A percentile compares a stretch with the other conserved stretches of the same genome.
Evolutionary conservation across 352 stramenopile species (phyloP).

Genomic region (Plasmopara muralis): DNA sequence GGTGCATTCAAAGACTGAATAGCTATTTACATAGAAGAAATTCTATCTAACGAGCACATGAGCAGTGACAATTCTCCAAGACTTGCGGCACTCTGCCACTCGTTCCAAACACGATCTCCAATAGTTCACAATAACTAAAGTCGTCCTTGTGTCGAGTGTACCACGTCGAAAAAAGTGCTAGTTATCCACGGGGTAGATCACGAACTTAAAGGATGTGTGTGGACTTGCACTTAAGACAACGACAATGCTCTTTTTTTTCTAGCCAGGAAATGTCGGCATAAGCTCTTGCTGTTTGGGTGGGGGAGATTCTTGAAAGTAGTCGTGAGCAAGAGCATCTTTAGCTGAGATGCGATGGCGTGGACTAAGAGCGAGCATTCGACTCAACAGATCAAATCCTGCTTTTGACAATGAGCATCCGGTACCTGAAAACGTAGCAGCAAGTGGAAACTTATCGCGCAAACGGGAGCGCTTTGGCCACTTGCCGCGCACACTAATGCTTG

Average conservation of each 20-base stretch:
- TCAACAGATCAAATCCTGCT: slow-evolving; percentile 65
- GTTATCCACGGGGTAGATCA: slow-evolving; percentile 58
- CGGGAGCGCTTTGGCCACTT: slow-evolving; percentile 69
- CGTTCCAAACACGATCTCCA: slow-evolving; percentile 65
- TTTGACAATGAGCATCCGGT: slow-evolving; percentile 60
- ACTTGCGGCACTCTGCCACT: slow-evolving; percentile 68
- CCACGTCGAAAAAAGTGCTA: slow-evolving; percentile 52
- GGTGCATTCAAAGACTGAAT: slow-evolving; percentile 51
- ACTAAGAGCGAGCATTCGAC: slow-evolving; percentile 58
- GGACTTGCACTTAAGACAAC: slow-evolving; percentile 42
- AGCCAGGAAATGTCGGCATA: slow-evolving; percentile 72
- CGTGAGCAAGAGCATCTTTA: slow-evolving; percentile 67
- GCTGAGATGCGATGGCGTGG: slow-evolving; percentile 72
- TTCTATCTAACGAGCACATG: slow-evolving; percentile 54
- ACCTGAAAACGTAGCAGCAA: slow-evolving; percentile 49
- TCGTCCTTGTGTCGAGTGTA: slow-evolving; percentile 74
- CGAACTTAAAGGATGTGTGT: slow-evolving; percentile 31
- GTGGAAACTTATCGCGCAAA: slow-evolving; percentile 73
- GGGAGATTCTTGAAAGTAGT: slow-evolving; percentile 74
- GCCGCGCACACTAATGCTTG: slow-evolving; percentile 35
- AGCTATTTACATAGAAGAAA: slow-evolving; percentile 58
- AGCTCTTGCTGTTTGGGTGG: slow-evolving; percentile 54
- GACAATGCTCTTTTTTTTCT: slow-evolving; percentile 13
- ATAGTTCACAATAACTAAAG: slow-evolving; percentile 64
- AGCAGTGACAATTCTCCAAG: slow-evolving; percentile 77